Base-by-base conservation (phyloP, 768 basidiomycete species). In the Suillus paluster region DNA sequence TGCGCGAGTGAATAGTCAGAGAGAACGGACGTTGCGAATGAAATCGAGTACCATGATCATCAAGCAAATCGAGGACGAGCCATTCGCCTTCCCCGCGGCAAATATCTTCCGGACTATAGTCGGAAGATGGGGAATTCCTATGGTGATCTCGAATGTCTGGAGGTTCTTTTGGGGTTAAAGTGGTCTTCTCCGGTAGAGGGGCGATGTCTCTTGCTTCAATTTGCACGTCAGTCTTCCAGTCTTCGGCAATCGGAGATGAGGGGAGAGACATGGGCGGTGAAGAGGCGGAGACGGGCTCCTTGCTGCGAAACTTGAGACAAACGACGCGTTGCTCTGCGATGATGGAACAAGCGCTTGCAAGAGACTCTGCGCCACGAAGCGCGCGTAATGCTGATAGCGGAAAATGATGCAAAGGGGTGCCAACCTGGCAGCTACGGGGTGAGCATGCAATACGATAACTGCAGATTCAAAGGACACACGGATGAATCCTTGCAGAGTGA, bases 61-160 rank as follows among this genome's bases (percentile, higher is more conserved):
- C 78, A 63, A 81, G 78, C 71, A 86, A 69, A 68, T 86, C 85
- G 21, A 86, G 71, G 10, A 82, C 79, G 19, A 86, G 73, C 82
- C 80, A 86, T 58, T 85, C 84, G 0, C 74, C 78, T 30, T 74
- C 75, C 21, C 57, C 66, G 17, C 39, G 48, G 23, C 39, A 65
- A 25, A 60, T 48, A 2, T 68, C 65, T 57, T 61, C 41, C n/a
- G 59, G 41, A 38, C 54, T 63, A 41, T 58, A 38, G 2, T 44
- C 30, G 4, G 49, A 44, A 52, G 58, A 49, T 8, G 23, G 30
- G 7, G 57, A 50, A 11, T 27, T 36, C 25, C 57, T 60, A 57
- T 57, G 30, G 7, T n/a, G 15, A 30, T 53, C 48, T 10, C 52
- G 61, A 23, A 34, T 59, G 14, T 66, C 65, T 17, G 38, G 2